phyloP scores from a whole-genome alignment of 805 yeast species.

The Scheffersomyces stipitis region DNA sequence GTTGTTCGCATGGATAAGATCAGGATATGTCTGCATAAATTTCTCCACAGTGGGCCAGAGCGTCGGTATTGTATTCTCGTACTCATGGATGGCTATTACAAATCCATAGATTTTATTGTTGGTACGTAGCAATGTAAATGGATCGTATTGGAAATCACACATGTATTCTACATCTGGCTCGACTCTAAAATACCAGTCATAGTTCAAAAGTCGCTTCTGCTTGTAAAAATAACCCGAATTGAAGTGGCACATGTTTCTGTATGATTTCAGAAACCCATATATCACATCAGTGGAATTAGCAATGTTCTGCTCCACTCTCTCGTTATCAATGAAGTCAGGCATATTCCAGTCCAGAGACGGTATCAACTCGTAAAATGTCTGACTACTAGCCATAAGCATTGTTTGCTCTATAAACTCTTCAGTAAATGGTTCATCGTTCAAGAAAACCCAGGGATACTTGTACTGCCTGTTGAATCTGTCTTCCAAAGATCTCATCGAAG shows the following conservation, averaged over 20 bases:
- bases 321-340: conserved; percentile 33
- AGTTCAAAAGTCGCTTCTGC: conserved; percentile 42
- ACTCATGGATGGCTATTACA: conserved; percentile 49
- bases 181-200: conserved; percentile 60
- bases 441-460: conserved; percentile 45
- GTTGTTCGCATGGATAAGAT: conserved; percentile 47
- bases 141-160: conserved; percentile 60
- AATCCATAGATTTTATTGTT: conserved; percentile 52
- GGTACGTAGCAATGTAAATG: conserved; percentile 43
- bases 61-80: conserved; percentile 51
- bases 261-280: conserved; percentile 50
- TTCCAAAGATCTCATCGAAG: conserved; percentile 42
- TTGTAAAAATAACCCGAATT: conserved; percentile 63
- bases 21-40: conserved; percentile 47
- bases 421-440: conserved; percentile 43
- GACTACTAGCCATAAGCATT: conserved; percentile 44
- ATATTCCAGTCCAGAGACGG: conserved; percentile 43
- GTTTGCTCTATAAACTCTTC: conserved; percentile 43
- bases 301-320: conserved; percentile 26
- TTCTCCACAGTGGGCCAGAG: conserved; percentile 49
- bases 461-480: conserved; percentile 42
- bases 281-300: conserved; percentile 26
- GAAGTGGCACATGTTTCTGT: conserved; percentile 71
- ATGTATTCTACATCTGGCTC: conserved; percentile 58
- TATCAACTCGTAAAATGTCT: conserved; percentile 40